Base-by-base conservation (phyloP, 208 protist species). In the Willaertia magna region DNA sequence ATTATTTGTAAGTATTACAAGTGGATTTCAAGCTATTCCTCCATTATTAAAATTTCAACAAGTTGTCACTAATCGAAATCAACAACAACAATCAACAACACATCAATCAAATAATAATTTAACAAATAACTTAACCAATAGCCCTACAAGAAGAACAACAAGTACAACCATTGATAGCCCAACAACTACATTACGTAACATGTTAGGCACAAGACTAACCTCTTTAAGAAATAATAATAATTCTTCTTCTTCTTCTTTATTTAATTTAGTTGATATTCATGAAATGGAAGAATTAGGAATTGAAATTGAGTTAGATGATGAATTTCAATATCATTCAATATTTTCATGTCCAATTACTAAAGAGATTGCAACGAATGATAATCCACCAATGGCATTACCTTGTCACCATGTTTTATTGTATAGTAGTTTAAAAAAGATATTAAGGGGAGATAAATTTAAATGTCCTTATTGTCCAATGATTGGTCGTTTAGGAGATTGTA, bases 401-500 rank as follows among this genome's bases (percentile, higher is more conserved):
- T 89, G 88, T 74, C 78, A 76, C 22, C 88, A 89, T 78, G 39
- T 89, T 0, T 6, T 89, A 12, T 82, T 79, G 20, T 79, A 88
- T 39, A 79, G 59, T 39, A 85, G 79, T 18, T 55, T 86, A 39
- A n/a, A 55, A 42, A 87, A 85, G 44, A 48, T 89, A 30, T 18
- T 88, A 7, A 87, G 88, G 52, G 46, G 78, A 52, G 47, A 9
- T 55, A 85, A 61, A 61, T 88, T 89, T 42, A 89, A 89, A 44
- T 89, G 88, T 79, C 88, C 88, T 0, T 89, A 89, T 84, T 89
- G 88, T 59, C 88, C 88, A 30, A 43, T 40, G 4, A 79, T 85
- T 40, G 52, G 18, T 86, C 81, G 12, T 84, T 9, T 81, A 51
- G 4, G 16, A 16, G 18, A 81, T 30, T 81, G 76, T 51, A 51